phyloP scores from a whole-genome alignment of 164 flowering plant species.

The Echeveria elegans region DNA sequence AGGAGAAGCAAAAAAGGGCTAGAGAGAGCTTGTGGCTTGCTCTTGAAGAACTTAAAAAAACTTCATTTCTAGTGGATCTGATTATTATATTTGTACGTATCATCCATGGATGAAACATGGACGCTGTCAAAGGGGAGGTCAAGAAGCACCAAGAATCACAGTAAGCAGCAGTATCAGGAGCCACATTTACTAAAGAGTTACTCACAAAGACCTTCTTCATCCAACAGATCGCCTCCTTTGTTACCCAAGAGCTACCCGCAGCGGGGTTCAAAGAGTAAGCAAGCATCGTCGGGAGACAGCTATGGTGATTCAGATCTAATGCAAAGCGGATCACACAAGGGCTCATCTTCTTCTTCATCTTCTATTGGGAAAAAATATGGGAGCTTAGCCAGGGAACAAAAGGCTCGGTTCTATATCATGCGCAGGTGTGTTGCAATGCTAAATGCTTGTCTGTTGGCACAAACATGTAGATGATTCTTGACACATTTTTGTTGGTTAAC shows the following conservation, averaged over 20 bases:
- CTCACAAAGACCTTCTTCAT: neutral
- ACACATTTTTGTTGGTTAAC: neutral
- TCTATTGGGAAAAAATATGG: neutral
- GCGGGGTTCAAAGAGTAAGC: neutral
- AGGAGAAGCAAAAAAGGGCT: neutral
- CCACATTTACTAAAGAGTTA: conserved; percentile 2
- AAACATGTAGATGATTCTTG: neutral
- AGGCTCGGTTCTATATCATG: neutral
- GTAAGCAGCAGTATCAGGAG: neutral
- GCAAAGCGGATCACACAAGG: neutral
- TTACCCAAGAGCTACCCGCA: neutral
- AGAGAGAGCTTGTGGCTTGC: conserved; percentile 1
- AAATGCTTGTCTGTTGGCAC: neutral
- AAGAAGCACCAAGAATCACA: neutral
- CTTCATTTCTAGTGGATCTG: no score
- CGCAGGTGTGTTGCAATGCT: neutral
- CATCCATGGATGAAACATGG: conserved; percentile 2
- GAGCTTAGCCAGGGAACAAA: neutral
- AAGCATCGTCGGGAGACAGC: neutral
- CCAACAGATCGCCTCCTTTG: neutral
- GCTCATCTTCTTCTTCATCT: neutral
- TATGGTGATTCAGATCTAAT: neutral
- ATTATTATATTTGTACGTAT: no score
- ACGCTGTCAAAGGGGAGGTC: conserved; percentile 6
- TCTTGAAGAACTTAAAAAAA: no score